A percentile compares a stretch with the other conserved stretches of the same genome.
Conservation (phyloP, 139 green algal species). For the Chlorella sp. region DNA sequence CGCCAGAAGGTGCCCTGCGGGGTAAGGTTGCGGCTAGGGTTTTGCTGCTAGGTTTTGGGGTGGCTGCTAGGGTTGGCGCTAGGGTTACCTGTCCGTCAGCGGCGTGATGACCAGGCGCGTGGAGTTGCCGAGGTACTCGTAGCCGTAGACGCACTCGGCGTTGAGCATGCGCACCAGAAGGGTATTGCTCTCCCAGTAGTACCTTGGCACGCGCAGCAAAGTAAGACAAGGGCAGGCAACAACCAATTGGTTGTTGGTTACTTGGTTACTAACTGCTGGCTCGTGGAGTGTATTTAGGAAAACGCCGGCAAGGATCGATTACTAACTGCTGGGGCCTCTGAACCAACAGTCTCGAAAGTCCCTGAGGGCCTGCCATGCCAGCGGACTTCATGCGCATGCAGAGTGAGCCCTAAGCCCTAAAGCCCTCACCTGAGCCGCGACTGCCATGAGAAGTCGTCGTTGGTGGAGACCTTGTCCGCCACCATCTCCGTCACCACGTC, state of each 20-base stretch:
- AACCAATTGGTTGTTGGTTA: no score
- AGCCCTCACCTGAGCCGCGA: conserved; percentile 15
- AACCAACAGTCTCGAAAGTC: not conserved
- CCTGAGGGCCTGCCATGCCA: not conserved
- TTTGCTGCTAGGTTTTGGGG: no score
- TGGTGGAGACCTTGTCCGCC: conserved; percentile 28
- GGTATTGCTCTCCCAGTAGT: conserved; percentile 46
- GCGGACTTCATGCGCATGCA: not conserved
- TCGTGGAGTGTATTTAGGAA: no score
- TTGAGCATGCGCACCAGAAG: conserved; percentile 63
- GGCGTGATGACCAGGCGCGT: conserved; percentile 75
- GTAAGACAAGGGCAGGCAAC: no score
- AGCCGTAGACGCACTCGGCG: conserved; percentile 53
- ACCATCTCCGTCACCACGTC: conserved; percentile 56
- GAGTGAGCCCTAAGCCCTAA: not conserved
- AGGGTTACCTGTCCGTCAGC: conserved; percentile 52
- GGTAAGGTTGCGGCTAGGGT: no score
- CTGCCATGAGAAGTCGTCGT: conserved; percentile 43
- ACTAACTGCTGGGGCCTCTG: not conserved
- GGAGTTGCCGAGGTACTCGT: conserved; percentile 76
- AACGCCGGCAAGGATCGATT: not conserved
- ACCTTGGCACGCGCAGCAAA: no score
- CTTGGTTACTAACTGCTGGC: no score
- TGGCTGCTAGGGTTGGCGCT: no score
- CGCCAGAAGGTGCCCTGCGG: not conserved